Conservation (phyloP, 2,329 filamentous ascomycete species). For the Ceratocystis huliohia region DNA sequence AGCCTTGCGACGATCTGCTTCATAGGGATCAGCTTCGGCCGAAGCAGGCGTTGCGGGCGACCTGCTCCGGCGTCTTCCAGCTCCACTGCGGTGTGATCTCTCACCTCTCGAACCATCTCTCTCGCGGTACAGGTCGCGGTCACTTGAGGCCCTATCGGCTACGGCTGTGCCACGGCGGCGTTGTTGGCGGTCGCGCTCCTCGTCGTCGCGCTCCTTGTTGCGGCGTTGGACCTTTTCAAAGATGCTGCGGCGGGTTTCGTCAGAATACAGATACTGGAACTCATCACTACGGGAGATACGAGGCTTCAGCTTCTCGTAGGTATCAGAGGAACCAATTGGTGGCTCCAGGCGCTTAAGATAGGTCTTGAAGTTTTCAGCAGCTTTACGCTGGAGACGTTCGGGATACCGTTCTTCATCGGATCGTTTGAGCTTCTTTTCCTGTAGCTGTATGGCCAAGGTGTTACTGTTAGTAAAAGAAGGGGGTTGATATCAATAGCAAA, state of each 20-base stretch:
- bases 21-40: constrained; percentile 73
- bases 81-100: constrained; percentile 43
- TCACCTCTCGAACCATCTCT: constrained; percentile 47
- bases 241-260: constrained; percentile 67
- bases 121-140: constrained; percentile 45
- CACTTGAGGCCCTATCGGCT: constrained; percentile 42
- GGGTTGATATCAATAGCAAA: background rate
- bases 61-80: constrained; percentile 53
- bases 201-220: constrained; percentile 81
- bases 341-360: constrained; percentile 85
- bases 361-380: constrained; percentile 71
- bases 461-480: background rate
- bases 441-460: constrained; percentile 40
- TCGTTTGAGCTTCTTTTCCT: constrained; percentile 72
- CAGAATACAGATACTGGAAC: constrained; percentile 68
- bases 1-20: constrained; percentile 85
- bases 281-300: constrained; percentile 72
- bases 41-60: constrained; percentile 41
- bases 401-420: constrained; percentile 73
- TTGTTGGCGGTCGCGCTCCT: constrained; percentile 50
- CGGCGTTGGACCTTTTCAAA: constrained; percentile 89
- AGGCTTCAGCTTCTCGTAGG: constrained; percentile 75
- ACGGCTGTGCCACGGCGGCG: constrained; percentile 33
- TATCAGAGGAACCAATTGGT: constrained; percentile 62
- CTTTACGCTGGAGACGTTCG: constrained; percentile 75